phyloP scores from a whole-genome alignment of 2,329 filamentous ascomycete genomes.

The Ophiostoma quercus region DNA sequence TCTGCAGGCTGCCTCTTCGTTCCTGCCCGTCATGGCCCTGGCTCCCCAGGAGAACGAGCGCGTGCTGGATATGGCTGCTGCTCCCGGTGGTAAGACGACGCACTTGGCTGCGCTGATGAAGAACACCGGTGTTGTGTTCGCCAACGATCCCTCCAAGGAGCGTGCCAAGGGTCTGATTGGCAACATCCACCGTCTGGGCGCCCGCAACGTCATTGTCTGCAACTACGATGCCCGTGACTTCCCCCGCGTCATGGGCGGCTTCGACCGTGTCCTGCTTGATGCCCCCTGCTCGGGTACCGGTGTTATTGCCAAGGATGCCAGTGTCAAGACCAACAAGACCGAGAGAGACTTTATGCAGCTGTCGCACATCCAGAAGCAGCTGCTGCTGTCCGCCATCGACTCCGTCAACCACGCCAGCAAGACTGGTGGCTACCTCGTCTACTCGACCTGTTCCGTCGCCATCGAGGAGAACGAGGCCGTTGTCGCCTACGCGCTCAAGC shows the following conservation, averaged over 20 bases:
- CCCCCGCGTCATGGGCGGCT: constrained; percentile 88
- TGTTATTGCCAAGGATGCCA: constrained; percentile 94
- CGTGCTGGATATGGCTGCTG: constrained; percentile 88
- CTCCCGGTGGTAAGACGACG: constrained; percentile 92
- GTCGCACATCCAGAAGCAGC: constrained; percentile 90
- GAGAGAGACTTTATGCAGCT: constrained; percentile 90
- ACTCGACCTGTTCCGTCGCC: constrained; percentile 68
- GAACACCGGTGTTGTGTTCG: constrained; percentile 92
- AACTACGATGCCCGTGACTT: constrained; percentile 94
- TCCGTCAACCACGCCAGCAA: constrained; percentile 92
- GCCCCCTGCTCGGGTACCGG: constrained; percentile 95
- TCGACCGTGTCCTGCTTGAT: constrained; percentile 90
- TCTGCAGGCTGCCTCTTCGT: constrained; percentile 91
- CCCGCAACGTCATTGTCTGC: constrained; percentile 90
- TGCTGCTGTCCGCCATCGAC: constrained; percentile 88
- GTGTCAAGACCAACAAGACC: constrained; percentile 97
- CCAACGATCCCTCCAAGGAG: constrained; percentile 91
- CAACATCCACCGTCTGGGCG: constrained; percentile 92
- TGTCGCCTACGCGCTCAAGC: constrained; percentile 85
- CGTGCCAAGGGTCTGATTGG: constrained; percentile 96
- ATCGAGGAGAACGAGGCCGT: constrained; percentile 66
- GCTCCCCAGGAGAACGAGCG: constrained; percentile 90
- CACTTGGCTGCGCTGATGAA: constrained; percentile 96
- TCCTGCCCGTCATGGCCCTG: constrained; percentile 95
- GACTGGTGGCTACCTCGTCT: constrained; percentile 90